Evolutionary conservation across 106 monocot genomes (phyloP), one percentile per base, ranked within the genome.

Genomic region (Allium cepa): DNA sequence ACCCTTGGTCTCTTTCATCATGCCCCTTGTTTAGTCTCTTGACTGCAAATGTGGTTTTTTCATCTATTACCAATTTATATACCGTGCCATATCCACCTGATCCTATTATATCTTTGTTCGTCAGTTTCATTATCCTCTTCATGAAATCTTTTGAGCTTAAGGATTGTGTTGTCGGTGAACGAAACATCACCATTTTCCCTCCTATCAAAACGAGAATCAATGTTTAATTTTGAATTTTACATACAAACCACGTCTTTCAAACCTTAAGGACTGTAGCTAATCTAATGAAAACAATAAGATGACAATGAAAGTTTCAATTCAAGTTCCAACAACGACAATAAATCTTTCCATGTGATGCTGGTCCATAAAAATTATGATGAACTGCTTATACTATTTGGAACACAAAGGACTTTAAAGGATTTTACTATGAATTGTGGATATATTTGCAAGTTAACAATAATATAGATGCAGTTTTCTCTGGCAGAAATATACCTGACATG

Each of bases 21-120:
- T 75, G 77, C 45, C 85, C 91, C 59, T 79, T 85, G 82, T 82
- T 87, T n/a, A 94, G 72, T 69, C 70, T 87, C 87, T 94, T 94
- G 62, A 94, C 87, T 2, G 94, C 94, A 50, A 91, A 94, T 3
- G 77, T 76, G 8, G 75, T 77, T 22, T 57, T 68, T 8, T 81
- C 80, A 28, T 91, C 79, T 57, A 94, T 66, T 8, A 36, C 48
- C 56, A 94, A 62, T 64, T 45, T 72, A 71, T 94, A 94, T 3
- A 94, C 91, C 0, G 87, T 94, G 12, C 94, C 94, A 69, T 85
- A 81, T 1, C 94, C 94, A 46, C 94, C 94, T 4, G 82, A 80
- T 17, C 94, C 94, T 7, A 94, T 87, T 65, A 94, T 82, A 46
- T 94, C 94, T 71, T 94, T 94, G 89, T 73, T 94, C 4, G 89